These are phyloP conservation scores for Solanum habrochaites DNA, from an alignment of 257 asterid genomes.

Conservation along the genomic window DNA sequence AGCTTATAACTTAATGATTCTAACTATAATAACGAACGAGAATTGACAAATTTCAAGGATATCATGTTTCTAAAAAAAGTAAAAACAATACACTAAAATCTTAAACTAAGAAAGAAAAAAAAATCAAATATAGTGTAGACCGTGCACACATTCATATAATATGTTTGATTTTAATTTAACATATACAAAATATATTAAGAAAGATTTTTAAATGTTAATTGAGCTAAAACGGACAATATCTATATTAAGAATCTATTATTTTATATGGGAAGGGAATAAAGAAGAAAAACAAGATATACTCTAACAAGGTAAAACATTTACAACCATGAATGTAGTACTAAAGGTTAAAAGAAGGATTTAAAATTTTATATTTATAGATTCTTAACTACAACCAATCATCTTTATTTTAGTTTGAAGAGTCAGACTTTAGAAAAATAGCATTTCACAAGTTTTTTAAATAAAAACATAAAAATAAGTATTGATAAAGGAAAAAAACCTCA, in stretches of 20 bases:
- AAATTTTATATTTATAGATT: not conserved
- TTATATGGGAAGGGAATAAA: not conserved
- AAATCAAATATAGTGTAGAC: not conserved
- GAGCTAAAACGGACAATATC: not conserved
- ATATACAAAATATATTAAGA: not conserved
- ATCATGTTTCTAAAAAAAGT: not conserved
- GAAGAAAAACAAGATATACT: not conserved
- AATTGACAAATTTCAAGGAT: accelerated
- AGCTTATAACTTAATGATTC: accelerated
- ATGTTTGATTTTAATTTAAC: not conserved
- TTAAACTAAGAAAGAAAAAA: too few species aligned
- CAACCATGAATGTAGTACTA: not conserved
- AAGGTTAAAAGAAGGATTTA: not conserved
- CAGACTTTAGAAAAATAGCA: not conserved
- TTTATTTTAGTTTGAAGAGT: not conserved
- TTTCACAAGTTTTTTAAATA: not conserved
- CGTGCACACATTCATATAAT: not conserved
- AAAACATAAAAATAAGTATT: not conserved
- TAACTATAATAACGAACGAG: not conserved
- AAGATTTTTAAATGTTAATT: too few species aligned
- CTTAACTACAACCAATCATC: accelerated
- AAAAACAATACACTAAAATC: not conserved
- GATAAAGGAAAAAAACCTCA: not conserved
- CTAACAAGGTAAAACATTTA: not conserved
- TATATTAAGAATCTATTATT: not conserved